Conservation (phyloP, 2,329 filamentous ascomycete species). For the Celoporthe dispersa region DNA sequence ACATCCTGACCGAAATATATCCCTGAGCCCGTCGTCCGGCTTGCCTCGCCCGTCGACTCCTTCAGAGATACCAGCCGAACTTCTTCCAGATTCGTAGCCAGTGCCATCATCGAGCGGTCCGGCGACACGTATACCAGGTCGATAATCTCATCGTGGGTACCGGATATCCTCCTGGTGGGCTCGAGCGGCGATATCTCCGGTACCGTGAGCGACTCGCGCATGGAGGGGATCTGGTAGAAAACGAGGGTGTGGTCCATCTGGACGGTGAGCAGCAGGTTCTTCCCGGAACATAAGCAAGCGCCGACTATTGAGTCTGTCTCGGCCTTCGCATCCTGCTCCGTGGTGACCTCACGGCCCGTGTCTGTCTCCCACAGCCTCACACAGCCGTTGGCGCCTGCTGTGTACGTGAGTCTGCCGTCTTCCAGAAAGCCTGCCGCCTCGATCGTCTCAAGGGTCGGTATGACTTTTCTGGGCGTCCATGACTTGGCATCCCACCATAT, state of each 20-base stretch:
- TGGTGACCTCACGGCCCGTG: conserved; percentile 77
- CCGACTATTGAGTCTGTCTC: conserved; percentile 73
- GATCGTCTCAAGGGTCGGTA: conserved; percentile 83
- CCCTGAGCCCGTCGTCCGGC: conserved; percentile 34
- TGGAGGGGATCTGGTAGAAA: conserved; percentile 62
- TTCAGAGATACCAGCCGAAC: conserved; percentile 81
- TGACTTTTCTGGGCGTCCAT: conserved; percentile 81
- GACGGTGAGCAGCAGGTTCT: conserved; percentile 77
- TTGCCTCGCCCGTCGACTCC: conserved; percentile 40
- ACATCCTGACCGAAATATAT: conserved; percentile 89
- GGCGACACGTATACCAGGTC: conserved; percentile 86
- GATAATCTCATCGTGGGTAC: conserved; percentile 97
- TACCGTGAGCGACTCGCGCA: conserved; percentile 40
- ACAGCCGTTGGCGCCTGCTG: conserved; percentile 81
- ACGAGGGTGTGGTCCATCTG: conserved; percentile 89
- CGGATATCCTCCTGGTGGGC: conserved; percentile 80
- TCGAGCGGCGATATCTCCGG: conserved; percentile 46
- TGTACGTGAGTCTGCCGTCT: conserved; percentile 74
- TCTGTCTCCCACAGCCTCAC: conserved; percentile 83
- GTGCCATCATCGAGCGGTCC: conserved; percentile 79
- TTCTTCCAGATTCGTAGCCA: conserved; percentile 95
- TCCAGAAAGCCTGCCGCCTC: conserved; percentile 82
- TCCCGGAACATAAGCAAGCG: conserved; percentile 66
- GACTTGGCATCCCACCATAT: conserved; percentile 87
- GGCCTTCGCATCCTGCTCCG: conserved; percentile 66